Conservation (phyloP, 2,329 filamentous ascomycete genomes). For the Penicillium griseofulvum region DNA sequence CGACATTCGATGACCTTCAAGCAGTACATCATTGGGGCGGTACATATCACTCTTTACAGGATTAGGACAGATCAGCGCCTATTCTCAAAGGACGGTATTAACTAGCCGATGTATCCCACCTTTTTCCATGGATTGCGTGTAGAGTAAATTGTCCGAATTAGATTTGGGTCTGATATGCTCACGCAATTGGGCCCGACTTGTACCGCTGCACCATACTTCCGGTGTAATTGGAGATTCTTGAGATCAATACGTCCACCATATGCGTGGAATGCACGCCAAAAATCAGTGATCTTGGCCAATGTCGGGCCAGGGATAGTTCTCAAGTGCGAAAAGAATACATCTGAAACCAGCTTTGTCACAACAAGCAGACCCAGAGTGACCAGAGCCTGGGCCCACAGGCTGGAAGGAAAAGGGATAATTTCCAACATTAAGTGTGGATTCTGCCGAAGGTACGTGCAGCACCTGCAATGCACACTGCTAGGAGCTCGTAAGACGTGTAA, state of each 20-base stretch:
- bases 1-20: conserved; percentile 25
- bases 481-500: background rate
- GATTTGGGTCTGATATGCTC: conserved; percentile 39
- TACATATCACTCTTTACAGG: conserved; percentile 29
- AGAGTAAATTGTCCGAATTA: conserved; percentile 40
- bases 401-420: background rate
- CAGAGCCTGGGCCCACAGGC: conserved; percentile 9
- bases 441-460: background rate
- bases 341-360: conserved; percentile 11
- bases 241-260: conserved; percentile 14
- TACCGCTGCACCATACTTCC: conserved; percentile 41
- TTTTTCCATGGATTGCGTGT: conserved; percentile 24
- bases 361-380: conserved; percentile 7
- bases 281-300: conserved; percentile 16
- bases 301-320: conserved; percentile 15
- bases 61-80: background rate
- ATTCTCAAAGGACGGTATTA: background rate
- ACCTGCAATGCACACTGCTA: background rate
- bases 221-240: conserved; percentile 32
- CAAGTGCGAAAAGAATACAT: conserved; percentile 11
- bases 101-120: background rate
- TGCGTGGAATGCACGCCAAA: conserved; percentile 16
- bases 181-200: conserved; percentile 42
- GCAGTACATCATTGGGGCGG: conserved; percentile 26
- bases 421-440: conserved; percentile 3